Conservation (phyloP, 768 basidiomycete genomes). For the Asterophora lycoperdoides region DNA sequence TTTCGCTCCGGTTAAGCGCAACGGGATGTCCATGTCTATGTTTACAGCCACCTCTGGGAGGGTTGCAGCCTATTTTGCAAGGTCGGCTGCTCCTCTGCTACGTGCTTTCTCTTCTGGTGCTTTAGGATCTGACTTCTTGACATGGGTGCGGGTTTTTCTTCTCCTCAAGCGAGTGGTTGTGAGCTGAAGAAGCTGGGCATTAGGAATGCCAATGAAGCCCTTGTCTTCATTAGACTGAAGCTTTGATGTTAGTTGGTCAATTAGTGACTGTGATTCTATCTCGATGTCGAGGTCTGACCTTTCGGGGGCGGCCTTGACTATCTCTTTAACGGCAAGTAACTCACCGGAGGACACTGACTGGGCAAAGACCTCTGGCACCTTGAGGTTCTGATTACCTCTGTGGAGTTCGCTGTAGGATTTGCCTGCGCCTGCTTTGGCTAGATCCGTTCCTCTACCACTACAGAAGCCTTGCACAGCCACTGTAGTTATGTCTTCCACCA, state of each 20-base stretch:
- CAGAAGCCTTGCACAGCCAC: no score
- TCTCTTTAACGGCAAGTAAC: background rate
- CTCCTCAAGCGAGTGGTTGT: background rate
- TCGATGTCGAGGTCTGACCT: background rate
- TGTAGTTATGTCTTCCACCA: no score
- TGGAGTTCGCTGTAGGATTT: no score
- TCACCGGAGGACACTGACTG: background rate
- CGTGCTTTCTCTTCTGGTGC: no score
- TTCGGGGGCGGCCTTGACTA: background rate
- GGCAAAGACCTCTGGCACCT: no score
- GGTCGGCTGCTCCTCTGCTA: background rate
- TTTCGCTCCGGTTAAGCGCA: background rate
- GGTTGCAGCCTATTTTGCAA: background rate
- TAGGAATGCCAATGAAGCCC: background rate
- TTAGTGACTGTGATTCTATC: background rate
- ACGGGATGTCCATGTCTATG: background rate
- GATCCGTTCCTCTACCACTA: background rate
- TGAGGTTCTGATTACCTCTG: no score
- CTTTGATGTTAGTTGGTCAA: background rate
- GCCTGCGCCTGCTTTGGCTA: no score
- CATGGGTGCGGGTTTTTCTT: background rate
- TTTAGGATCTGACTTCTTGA: background rate
- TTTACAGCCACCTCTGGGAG: background rate
- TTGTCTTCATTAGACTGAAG: background rate
- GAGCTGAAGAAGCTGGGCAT: background rate